Conservation (phyloP, 148 eudicot species). For the Dysphania ambrosioides region DNA sequence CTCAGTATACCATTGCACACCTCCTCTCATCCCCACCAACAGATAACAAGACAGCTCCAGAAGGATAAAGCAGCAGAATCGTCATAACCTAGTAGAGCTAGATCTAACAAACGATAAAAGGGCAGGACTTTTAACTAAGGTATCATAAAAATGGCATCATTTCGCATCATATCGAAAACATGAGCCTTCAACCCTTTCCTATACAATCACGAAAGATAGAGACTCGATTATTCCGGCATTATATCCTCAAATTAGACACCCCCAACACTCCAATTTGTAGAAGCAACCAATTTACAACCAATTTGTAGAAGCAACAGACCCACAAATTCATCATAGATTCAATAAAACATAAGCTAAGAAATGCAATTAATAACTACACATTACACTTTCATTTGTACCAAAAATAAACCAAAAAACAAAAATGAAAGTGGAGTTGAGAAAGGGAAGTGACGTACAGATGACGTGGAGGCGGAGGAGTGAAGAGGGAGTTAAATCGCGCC, state of each 20-base stretch:
- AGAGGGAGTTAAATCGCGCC: slow-evolving; percentile 22
- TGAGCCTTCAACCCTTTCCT: too few relatives aligned
- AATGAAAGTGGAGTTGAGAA: neutral
- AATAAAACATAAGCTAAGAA: neutral
- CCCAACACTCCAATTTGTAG: too few relatives aligned
- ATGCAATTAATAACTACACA: neutral
- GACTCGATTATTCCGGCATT: too few relatives aligned
- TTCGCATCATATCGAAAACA: too few relatives aligned
- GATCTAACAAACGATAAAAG: neutral
- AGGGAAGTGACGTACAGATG: slow-evolving; percentile 17
- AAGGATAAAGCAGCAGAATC: neutral
- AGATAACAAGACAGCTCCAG: neutral
- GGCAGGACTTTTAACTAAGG: neutral
- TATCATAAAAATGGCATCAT: neutral
- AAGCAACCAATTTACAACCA: too few relatives aligned
- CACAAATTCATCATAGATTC: too few relatives aligned
- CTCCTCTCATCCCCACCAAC: neutral
- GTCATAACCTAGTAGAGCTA: neutral
- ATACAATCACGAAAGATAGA: too few relatives aligned
- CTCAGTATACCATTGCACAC: too few relatives aligned
- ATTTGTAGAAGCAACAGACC: too few relatives aligned
- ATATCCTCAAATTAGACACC: too few relatives aligned
- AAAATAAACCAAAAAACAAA: neutral
- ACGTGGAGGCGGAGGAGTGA: slow-evolving; percentile 7
- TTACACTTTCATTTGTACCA: neutral